Evolutionary conservation across 2,329 filamentous ascomycete species (phyloP), one percentile per base, ranked within the genome.

Genomic region (Thielaviopsis ethacetica): DNA sequence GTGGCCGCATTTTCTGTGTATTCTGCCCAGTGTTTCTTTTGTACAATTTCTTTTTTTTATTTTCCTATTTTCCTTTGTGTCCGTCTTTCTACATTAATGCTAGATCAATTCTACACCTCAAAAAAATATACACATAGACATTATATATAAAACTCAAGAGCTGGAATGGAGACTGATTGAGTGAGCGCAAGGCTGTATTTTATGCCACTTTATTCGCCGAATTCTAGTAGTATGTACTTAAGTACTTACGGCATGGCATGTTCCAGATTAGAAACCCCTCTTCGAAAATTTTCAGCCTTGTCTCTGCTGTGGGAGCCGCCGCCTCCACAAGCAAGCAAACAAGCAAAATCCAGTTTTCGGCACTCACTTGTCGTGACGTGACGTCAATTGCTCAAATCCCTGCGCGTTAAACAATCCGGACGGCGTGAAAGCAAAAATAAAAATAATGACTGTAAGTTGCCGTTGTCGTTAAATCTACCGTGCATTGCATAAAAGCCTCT

Each of bases 41-140:
- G 53, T 64, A 24, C 58, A 54, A 52, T 63, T 63, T 60, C 58
- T 61, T 56, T 67, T 60, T 56, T 66, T 60, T 27, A 34, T 12
- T 51, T 13, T 38, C 22, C 19, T 53, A 24, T 34, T 19, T 51
- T 27, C 53, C 2, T 38, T 7, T n/a, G 5, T 34, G 22, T 34
- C 22, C 27, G 3, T 41, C 15, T 17, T 44, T 44, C 7, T 49
- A 49, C n/a, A 49, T 17, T 21, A 19, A 49, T 49, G 3, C n/a
- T 49, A 49, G 44, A 21, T n/a, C 44, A 49, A 21, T 21, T 49
- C 44, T 49, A 21, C 6, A 2, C 44, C 19, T 12, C 44, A 19
- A 49, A 49, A 49, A 21, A 6, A 34, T 12, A 34, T 34, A 34
- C 12, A 34, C 30, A 44, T 44, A n/a, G n/a, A 44, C 38, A 44